Evolutionary conservation across 768 basidiomycete species (phyloP), one percentile per base, ranked within the genome.

Genomic region (Termitomyces sp.): DNA sequence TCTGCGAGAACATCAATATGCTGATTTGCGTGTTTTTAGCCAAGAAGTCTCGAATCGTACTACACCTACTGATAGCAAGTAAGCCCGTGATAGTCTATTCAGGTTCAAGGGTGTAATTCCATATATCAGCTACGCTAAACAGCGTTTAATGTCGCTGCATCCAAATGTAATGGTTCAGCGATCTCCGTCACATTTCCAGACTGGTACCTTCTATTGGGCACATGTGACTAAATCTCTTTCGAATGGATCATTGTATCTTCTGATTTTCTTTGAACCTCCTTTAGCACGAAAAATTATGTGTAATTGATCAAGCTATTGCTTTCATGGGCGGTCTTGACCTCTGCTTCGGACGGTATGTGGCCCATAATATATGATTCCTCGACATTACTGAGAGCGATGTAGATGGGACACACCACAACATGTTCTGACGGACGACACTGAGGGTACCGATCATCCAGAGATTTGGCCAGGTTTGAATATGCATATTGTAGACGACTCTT

Each of bases 341-440:
- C 34, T 96, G 92, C 69, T 97, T 94, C 63, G 93, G 94, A 66
- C 80, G 92, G 83, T 87, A 59, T 46, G 68, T 61, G 20, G 22
- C 6, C 29, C 14, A 42, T 31, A 13, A 37, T 43, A 13, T 13
- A 37, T 46, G n/a, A 34, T 43, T 10, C 2, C 1, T 22, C 9
- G 10, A 47, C 24, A 46, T 26, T 24, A 6, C 32, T 58, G 29
- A 57, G 29, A 60, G 37, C 34, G 26, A 52, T 34, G 48, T 37
- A 90, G 88, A 67, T 98, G 96, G 97, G 97, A 99, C 69, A 96
- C 96, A 0, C 84, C 96, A 3, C 96, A 96, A 59, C 97, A 99
- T 70, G 84, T 87, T 27, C 75, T 98, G 37, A 76, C 88, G 14
- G 97, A 99, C 65, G 94, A 98, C 67, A 81, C 82, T 4, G 85